phyloP scores from a whole-genome alignment of 2,329 filamentous ascomycete species.

The Ampelomyces quisqualis region DNA sequence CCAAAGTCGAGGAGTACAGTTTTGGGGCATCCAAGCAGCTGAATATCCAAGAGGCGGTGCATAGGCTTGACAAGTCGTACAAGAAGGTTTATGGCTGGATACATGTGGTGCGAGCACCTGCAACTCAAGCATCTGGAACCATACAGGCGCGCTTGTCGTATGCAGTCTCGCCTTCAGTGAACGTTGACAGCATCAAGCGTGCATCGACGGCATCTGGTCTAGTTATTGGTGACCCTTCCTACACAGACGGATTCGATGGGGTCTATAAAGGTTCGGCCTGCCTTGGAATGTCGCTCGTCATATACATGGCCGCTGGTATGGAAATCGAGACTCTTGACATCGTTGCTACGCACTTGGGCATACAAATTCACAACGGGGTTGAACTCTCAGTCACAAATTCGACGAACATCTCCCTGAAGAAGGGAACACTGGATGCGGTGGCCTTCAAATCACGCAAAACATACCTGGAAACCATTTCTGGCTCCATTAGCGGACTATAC shows the following conservation, averaged over 20 bases:
- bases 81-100: slow-evolving; percentile 44
- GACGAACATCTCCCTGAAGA: slow-evolving; percentile 38
- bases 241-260: slow-evolving; percentile 28
- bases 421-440: slow-evolving; percentile 37
- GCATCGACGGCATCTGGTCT: slow-evolving; percentile 23
- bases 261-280: slow-evolving; percentile 32
- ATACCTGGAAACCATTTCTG: slow-evolving; percentile 43
- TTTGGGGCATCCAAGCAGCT: slow-evolving; percentile 28
- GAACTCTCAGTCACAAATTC: slow-evolving; percentile 36
- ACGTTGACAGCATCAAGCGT: slow-evolving; percentile 35
- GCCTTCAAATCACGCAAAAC: slow-evolving; percentile 43
- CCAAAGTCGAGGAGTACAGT: slow-evolving; percentile 32
- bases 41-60: slow-evolving; percentile 32
- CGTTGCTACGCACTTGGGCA: slow-evolving; percentile 41
- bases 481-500: slow-evolving; percentile 46
- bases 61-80: slow-evolving; percentile 34
- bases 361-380: slow-evolving; percentile 39
- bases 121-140: slow-evolving; percentile 38
- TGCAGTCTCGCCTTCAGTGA: slow-evolving; percentile 39
- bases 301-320: slow-evolving; percentile 41
- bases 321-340: slow-evolving; percentile 40
- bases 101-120: slow-evolving; percentile 38
- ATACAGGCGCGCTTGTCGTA: slow-evolving; percentile 42
- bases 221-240: slow-evolving; percentile 29
- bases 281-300: slow-evolving; percentile 41